Evolutionary conservation across 2,329 filamentous ascomycete species (phyloP).

Genomic region (Microascus cirrosus): DNA sequence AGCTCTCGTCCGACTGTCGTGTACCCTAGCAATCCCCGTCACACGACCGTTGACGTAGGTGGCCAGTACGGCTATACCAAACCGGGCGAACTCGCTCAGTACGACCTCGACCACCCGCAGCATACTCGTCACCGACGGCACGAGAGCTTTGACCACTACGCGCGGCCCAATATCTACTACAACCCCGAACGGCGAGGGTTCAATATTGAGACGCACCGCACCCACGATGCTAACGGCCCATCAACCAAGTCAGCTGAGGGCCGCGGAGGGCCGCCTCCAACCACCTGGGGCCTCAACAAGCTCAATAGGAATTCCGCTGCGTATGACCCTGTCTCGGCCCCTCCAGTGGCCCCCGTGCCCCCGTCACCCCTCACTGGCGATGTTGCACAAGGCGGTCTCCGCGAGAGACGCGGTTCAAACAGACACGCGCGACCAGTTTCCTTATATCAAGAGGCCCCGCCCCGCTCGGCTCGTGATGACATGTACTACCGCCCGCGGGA

Average conservation of each 20-base stretch:
- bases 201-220: conserved; percentile 33
- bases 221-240: conserved; percentile 22
- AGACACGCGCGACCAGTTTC: conserved; percentile 33
- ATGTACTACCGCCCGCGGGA: conserved; percentile 37
- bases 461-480: conserved; percentile 30
- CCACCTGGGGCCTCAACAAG: conserved; percentile 61
- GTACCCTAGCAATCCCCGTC: conserved; percentile 31
- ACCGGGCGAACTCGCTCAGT: conserved; percentile 48
- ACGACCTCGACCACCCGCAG: conserved; percentile 45
- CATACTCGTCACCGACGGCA: conserved; percentile 28
- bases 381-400: neutral
- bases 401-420: conserved; percentile 4
- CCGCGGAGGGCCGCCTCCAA: conserved; percentile 49
- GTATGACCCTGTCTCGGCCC: conserved; percentile 33
- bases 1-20: conserved; percentile 31
- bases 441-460: conserved; percentile 37
- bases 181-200: conserved; percentile 31
- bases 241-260: conserved; percentile 21
- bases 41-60: conserved; percentile 31
- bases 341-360: conserved; percentile 26
- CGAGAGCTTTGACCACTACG: conserved; percentile 46
- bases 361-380: conserved; percentile 9
- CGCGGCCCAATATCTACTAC: conserved; percentile 43
- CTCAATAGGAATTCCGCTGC: conserved; percentile 33
- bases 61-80: conserved; percentile 55